Evolutionary conservation across 2,329 filamentous ascomycete species (phyloP), one percentile per base, ranked within the genome.

Genomic region (Macrophomina tecta): DNA sequence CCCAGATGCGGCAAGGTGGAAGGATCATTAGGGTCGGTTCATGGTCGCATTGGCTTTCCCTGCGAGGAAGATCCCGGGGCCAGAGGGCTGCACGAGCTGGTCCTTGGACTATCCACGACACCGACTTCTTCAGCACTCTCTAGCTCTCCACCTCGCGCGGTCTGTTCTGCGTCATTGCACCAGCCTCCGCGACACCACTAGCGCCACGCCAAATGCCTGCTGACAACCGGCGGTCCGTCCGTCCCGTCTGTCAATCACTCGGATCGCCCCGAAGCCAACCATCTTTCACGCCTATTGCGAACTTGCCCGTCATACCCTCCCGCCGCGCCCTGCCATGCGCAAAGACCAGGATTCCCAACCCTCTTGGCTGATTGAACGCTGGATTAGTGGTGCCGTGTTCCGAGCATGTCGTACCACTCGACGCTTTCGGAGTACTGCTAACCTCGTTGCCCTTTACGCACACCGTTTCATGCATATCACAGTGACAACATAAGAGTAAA

Each of bases 21-120:
- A 62, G 58, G 58, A 62, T 49, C 58, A 62, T 62, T 51, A 62
- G 46, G 58, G 32, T 62, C 23, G 58, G 5, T 49, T 45, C 58
- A 62, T 62, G 58, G 46, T 48, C 42, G 56, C 42, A 61, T 61
- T 61, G 56, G 49, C 32, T 40, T 14, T 62, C 45, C n/a, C 32
- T 48, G 58, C 58, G 32, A 49, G 42, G 58, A 62, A 49, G 58
- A 62, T 62, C 58, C 42, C 30, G 56, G 30, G 18, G 56, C 5
- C 40, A 45, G 12, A 45, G 8, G 42, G 4, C 42, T 14, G 42
- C 16, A 34, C 38, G 16, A 23, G 28, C 16, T 34, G 12, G 32
- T 18, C 38, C 28, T 32, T 56, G 36, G 42, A n/a, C 12, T n/a
- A 30, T 34, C 42, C 42, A 45, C 42, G 16, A 45, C 42, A 14